Evolutionary conservation across 2,329 filamentous ascomycete genomes (phyloP), one percentile per base, ranked within the genome.

Genomic region (Aureobasidium mangrovei): DNA sequence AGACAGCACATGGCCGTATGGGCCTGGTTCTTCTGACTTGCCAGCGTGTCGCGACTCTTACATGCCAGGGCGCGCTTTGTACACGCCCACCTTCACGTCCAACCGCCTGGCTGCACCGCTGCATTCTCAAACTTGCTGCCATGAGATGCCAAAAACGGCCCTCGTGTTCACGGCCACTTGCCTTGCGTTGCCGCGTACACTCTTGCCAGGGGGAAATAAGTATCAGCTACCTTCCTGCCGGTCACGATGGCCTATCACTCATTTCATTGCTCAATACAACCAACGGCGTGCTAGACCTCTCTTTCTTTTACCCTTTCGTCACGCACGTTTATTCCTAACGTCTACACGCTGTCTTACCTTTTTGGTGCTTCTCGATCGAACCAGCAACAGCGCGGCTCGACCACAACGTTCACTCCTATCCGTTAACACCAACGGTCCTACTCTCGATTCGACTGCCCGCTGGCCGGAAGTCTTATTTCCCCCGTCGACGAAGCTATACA

Each of bases 381-480:
- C 54, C 54, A 56, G 54, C 54, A 56, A 46, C 54, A 29, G 42
- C 18, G 31, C 38, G 42, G 43, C 43, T 53, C 40, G 49, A 53
- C 53, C 32, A 31, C 43, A 47, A 42, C 53, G 38, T 54, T 45
- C 18, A 54, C 53, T 47, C 47, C 42, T 54, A 42, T 44, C 41
- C 51, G 54, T 56, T 49, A 28, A 28, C 36, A 24, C 40, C 36
- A 56, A 56, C 54, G 46, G 45, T 32, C 54, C 54, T 56, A 48
- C 54, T 18, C 54, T 53, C 54, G 36, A 43, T 52, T 56, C 39
- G 47, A 64, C 61, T 61, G 56, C 64, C 65, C 65, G 65, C 65
- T 61, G 65, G 65, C 56, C 64, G 65, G 65, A 59, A 64, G 61
- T 61, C 57, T 58, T 41, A 53, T 53, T 42, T 60, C 57, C 56